A percentile compares a stretch with the other conserved stretches of the same genome.
Evolutionary conservation across 257 asterid genomes (phyloP).

Genomic region (Plantago ovata): DNA sequence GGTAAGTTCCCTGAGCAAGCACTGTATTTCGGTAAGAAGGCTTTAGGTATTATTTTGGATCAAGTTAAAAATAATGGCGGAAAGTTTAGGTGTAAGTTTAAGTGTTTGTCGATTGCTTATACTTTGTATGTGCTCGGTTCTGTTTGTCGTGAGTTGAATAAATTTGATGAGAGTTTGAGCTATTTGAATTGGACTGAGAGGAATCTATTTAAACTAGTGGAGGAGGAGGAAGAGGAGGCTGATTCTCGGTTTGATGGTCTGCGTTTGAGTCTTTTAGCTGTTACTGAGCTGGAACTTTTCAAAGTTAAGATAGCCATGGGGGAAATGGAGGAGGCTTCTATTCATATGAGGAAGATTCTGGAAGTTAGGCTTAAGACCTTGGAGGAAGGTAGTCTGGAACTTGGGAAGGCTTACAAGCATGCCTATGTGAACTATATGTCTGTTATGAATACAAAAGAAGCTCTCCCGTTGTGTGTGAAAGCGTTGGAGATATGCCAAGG

Average conservation of each 20-base stretch:
- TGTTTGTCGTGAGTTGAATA: not conserved
- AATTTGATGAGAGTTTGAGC: not conserved
- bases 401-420: not conserved
- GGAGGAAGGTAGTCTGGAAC: not conserved
- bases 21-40: slow-evolving; percentile 25
- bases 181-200: slow-evolving; percentile 1
- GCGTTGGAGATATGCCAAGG: not conserved
- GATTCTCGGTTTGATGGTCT: not conserved
- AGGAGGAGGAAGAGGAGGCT: not conserved
- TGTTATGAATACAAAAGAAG: not conserved
- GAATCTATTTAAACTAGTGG: not conserved
- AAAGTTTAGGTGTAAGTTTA: too few relatives aligned
- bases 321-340: not conserved
- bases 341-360: too few relatives aligned
- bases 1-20: not conserved
- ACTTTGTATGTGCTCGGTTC: not conserved
- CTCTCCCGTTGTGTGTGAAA: not conserved
- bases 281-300: not conserved
- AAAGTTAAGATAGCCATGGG: not conserved
- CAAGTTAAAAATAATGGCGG: too few relatives aligned
- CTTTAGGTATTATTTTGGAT: too few relatives aligned
- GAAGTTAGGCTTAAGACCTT: not conserved
- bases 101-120: too few relatives aligned
- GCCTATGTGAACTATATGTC: not conserved
- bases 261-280: not conserved